Base-by-base conservation (phyloP, 2,329 filamentous ascomycete genomes). In the Stachybotrys chartarum region DNA sequence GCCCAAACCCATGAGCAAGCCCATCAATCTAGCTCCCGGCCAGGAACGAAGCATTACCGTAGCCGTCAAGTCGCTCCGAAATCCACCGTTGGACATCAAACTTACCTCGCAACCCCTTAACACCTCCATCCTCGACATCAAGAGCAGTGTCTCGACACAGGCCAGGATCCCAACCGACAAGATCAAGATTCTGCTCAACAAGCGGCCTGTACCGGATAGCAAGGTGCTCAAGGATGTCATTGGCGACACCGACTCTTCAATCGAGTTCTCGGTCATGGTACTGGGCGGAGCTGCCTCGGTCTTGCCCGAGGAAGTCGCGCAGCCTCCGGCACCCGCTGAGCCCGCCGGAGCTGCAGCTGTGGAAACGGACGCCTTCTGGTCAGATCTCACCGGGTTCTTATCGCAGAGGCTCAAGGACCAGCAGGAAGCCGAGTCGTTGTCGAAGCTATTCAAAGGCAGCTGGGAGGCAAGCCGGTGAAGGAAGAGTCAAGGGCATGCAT, bases 241-340 rank as follows among this genome's bases (percentile, higher is more conserved):
- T 1, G 78, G 77, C 0, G 83, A 82, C 49, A 57, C 61, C 0
- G 65, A 67, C 4, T 78, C 62, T 61, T 71, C 63, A 1, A 77
- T 93, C 0, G 91, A 96, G 69, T 86, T 97, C 59, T 84, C 84
- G 1, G 81, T 97, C 55, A 97, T 97, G 91, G 80, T 97, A 18
- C 84, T 96, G 68, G 89, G 88, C 3, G 91, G 90, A 24, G 73
- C 75, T 12, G 74, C 76, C 44, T 76, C 74, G 0, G 74, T 75
- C 50, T 69, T 72, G 54, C 73, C 73, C 35, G 74, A 73, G 56
- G 68, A 72, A 60, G 59, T 63, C n/a, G 64, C 56, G 10, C 69
- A 72, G 51, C 75, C 68, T 39, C 52, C 59, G 16, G 60, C 61
- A 4, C 58, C 62, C 14, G 56, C 55, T 4, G 54, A 58, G 50